Evolutionary conservation across 257 asterid species (phyloP), one percentile per base, ranked within the genome.

Genomic region (Nicotiana attenuata): DNA sequence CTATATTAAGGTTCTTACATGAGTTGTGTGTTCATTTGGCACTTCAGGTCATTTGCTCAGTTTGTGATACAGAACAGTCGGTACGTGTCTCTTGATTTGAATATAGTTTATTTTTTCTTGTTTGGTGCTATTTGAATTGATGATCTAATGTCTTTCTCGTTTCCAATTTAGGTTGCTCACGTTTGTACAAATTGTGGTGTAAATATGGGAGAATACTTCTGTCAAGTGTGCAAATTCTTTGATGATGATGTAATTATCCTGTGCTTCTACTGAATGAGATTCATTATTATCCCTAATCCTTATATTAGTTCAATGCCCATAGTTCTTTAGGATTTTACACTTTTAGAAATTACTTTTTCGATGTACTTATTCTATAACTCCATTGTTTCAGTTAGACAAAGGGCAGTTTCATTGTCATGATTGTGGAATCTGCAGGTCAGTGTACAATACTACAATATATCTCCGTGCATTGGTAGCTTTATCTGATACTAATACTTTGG

Each of bases 41-140:
- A 7, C 84, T 89, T 89, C 91, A 96, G 99, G 98, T 96, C 80
- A 96, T 96, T 28, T 96, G 99, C 84, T 86, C 95, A 77, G 99
- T 94, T 87, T 96, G 98, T 69, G 99, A 96, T 88, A 91, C 98
- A 11, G 98, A 96, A 86, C 99, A 96, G 82, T 97, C 97, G 8
- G 98, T 96, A 89, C 50, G 93, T 83, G 35, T 80, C 76, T 83
- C 82, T 81, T 31, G 61, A 81, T 50, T 80, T 56, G 47, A 45
- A 11, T 83, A 47, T 52, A 11, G 31, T 22, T 69, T n/a, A 20
- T 22, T n/a, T 17, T 8, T 24, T 24, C 61, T 73, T 4, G 22
- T 53, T 24, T 73, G 79, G 38, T 73, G 79, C 52, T 73, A 24
- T 7, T 22, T 4, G 63, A 73, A 47, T 24, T 0, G 4, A 47